phyloP scores from a whole-genome alignment of 2,329 filamentous ascomycete species.

The Monilinia vaccinii-corymbosi region DNA sequence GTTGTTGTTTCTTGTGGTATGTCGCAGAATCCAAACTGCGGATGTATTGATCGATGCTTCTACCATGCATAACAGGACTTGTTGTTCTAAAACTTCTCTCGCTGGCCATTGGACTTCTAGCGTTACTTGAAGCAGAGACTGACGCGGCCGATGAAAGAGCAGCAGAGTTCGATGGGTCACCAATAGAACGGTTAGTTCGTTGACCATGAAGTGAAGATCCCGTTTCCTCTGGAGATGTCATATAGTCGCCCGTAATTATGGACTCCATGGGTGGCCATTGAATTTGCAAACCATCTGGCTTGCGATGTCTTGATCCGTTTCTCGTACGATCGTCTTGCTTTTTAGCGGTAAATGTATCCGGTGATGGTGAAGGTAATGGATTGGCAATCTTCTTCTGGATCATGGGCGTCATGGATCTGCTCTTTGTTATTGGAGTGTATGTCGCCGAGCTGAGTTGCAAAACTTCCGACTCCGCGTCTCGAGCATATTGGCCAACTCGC shows the following conservation, averaged over 20 bases:
- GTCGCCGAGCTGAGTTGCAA: slow-evolving; percentile 32
- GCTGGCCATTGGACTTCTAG: slow-evolving; percentile 28
- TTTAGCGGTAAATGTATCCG: slow-evolving; percentile 51
- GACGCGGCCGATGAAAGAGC: slow-evolving; percentile 43
- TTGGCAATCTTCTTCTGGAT: slow-evolving; percentile 44
- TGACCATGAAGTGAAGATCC: slow-evolving; percentile 42
- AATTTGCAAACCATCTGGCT: slow-evolving; percentile 65
- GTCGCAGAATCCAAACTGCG: slow-evolving; percentile 74
- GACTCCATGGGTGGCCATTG: slow-evolving; percentile 45
- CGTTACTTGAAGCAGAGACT: slow-evolving; percentile 42
- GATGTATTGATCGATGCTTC: slow-evolving; percentile 75
- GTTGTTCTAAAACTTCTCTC: slow-evolving; percentile 40
- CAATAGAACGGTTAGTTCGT: neutral
- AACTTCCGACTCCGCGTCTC: slow-evolving; percentile 28
- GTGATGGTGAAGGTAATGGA: slow-evolving; percentile 59
- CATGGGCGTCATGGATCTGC: slow-evolving; percentile 59
- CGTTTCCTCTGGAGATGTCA: slow-evolving; percentile 48
- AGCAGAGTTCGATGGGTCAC: slow-evolving; percentile 28
- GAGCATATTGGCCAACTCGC: slow-evolving; percentile 27
- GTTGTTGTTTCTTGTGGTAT: slow-evolving; percentile 46
- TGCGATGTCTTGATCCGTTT: slow-evolving; percentile 68
- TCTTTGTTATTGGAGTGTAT: slow-evolving; percentile 30
- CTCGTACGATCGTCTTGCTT: slow-evolving; percentile 52
- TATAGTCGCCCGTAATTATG: slow-evolving; percentile 40
- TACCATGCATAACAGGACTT: slow-evolving; percentile 50